These are phyloP conservation scores for Thelonectria blattea DNA, from an alignment of 2,329 filamentous ascomycete species.

Conservation along the genomic window DNA sequence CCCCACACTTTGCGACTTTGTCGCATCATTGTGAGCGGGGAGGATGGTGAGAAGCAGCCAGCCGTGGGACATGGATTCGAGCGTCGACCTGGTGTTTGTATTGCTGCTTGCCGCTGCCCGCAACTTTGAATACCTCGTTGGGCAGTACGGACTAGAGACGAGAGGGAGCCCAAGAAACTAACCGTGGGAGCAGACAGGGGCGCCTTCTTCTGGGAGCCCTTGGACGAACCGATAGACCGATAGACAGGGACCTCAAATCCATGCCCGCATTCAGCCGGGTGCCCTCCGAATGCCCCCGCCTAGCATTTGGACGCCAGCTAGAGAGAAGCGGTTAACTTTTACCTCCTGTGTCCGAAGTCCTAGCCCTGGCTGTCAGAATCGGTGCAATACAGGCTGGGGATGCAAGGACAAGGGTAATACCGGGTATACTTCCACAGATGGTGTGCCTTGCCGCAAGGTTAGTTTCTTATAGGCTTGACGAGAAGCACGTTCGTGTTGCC, in stretches of 20 bases:
- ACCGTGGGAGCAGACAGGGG: background rate
- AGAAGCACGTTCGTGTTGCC: conserved; percentile 9
- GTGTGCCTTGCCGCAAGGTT: conserved; percentile 21
- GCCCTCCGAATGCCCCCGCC: background rate
- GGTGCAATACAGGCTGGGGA: conserved; percentile 13
- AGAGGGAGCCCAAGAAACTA: background rate
- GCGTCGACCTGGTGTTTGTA: background rate
- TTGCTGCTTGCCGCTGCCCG: background rate
- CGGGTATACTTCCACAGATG: conserved; percentile 16
- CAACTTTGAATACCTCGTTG: background rate
- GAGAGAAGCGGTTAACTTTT: background rate
- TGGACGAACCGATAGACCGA: background rate
- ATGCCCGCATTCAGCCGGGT: background rate
- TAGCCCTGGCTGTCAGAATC: conserved; percentile 13
- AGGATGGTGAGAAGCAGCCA: conserved; percentile 10
- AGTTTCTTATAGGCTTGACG: background rate
- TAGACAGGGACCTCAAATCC: background rate
- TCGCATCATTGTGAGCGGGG: conserved; percentile 20
- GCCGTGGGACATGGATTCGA: conserved; percentile 2
- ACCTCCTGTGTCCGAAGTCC: background rate
- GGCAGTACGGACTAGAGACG: background rate
- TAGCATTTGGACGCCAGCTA: background rate
- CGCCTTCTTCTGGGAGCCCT: background rate
- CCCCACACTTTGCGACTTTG: conserved; percentile 32
- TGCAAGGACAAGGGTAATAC: conserved; percentile 26